Evolutionary conservation across 495 filamentous ascomycete species (phyloP).

Genomic region (Daldinia bambusicola): DNA sequence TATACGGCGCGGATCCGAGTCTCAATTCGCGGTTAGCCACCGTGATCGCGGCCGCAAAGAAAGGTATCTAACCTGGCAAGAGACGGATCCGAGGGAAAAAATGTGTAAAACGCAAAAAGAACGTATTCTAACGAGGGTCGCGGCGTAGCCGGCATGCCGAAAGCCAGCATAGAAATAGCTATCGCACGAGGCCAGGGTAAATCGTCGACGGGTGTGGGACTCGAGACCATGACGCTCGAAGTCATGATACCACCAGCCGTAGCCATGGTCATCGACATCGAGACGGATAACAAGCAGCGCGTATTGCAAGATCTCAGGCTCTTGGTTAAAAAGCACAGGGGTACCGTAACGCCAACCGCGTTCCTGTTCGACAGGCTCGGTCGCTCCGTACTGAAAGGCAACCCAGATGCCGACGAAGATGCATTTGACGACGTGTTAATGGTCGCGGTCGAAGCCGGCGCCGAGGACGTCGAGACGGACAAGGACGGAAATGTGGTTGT

Average conservation of each 20-base stretch:
- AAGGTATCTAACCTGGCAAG: constrained; percentile 58
- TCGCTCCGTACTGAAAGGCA: constrained; percentile 70
- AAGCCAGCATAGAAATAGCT: constrained; percentile 81
- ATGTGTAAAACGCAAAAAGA: constrained; percentile 15
- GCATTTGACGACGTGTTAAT: constrained; percentile 83
- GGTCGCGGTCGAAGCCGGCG: constrained; percentile 84
- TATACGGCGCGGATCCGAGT: constrained; percentile 74
- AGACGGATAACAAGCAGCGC: constrained; percentile 82
- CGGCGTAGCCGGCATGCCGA: constrained; percentile 74
- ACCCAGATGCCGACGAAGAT: constrained; percentile 49
- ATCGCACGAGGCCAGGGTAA: constrained; percentile 88
- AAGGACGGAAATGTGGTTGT: constrained; percentile 76
- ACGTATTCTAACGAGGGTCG: constrained; percentile 22
- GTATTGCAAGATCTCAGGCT: constrained; percentile 75
- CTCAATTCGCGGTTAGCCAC: constrained; percentile 78
- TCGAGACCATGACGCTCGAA: constrained; percentile 83
- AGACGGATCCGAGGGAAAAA: background rate
- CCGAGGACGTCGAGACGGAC: constrained; percentile 79
- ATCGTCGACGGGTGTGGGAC: constrained; percentile 71
- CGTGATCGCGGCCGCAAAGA: constrained; percentile 82
- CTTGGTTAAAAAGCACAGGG: constrained; percentile 75
- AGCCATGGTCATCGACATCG: constrained; percentile 77
- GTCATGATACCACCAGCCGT: constrained; percentile 81
- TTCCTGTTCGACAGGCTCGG: constrained; percentile 89
- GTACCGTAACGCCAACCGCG: constrained; percentile 72